phyloP scores from a whole-genome alignment of 2,329 filamentous ascomycete genomes.

The Penicillium glabrum region DNA sequence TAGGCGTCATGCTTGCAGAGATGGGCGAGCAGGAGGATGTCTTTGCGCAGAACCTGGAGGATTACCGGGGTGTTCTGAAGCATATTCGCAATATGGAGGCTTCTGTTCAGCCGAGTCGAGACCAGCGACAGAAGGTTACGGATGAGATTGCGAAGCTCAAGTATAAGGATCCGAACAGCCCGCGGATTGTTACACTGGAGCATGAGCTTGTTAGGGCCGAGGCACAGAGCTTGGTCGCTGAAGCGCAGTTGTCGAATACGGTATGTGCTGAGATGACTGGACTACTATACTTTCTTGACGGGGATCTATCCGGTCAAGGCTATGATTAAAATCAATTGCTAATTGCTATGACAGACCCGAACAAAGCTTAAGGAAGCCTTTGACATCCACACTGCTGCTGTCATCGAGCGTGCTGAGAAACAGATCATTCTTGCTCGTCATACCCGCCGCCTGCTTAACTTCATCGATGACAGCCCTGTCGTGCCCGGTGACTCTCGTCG shows the following conservation, averaged over 20 bases:
- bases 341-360: conserved; percentile 63
- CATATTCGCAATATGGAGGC: conserved; percentile 92
- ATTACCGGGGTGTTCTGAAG: conserved; percentile 80
- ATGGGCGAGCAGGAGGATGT: conserved; percentile 90
- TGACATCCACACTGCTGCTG: conserved; percentile 80
- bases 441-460: conserved; percentile 76
- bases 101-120: conserved; percentile 88
- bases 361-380: conserved; percentile 96
- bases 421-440: conserved; percentile 92
- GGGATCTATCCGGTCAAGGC: not conserved
- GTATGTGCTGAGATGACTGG: conserved; percentile 54
- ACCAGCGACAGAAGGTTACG: conserved; percentile 80
- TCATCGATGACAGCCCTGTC: conserved; percentile 86
- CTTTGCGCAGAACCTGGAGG: conserved; percentile 84
- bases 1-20: conserved; percentile 88
- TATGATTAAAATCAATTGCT: not conserved
- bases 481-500: conserved; percentile 77
- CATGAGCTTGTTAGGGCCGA: conserved; percentile 96
- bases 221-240: conserved; percentile 92
- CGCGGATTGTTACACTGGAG: conserved; percentile 79
- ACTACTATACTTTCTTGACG: not conserved
- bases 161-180: conserved; percentile 84
- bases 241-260: conserved; percentile 93
- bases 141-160: conserved; percentile 93
- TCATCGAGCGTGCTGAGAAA: conserved; percentile 95